Conservation (phyloP, 805 yeast genomes). For the Tetrapisispora iriomotensis region DNA sequence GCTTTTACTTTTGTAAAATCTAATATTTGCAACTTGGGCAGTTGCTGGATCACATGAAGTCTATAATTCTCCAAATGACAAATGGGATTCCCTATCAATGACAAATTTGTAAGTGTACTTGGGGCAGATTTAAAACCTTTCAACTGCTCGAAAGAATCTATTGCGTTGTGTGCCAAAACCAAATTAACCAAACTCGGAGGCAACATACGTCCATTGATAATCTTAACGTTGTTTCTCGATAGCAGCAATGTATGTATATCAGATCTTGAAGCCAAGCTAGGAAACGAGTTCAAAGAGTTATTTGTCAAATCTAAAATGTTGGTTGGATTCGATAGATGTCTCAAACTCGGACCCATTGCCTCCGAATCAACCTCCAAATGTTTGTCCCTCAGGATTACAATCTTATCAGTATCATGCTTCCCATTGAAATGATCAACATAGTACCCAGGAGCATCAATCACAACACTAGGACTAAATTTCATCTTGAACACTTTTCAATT, state of each 20-base stretch:
- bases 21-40: slow-evolving; percentile 54
- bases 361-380: slow-evolving; percentile 35
- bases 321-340: slow-evolving; percentile 35
- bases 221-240: slow-evolving; percentile 50
- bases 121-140: slow-evolving; percentile 34
- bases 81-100: slow-evolving; percentile 52
- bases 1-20: slow-evolving; percentile 59
- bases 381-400: slow-evolving; percentile 22
- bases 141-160: slow-evolving; percentile 42
- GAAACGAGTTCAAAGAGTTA: slow-evolving; percentile 54
- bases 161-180: slow-evolving; percentile 40
- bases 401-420: slow-evolving; percentile 19
- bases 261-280: slow-evolving; percentile 37
- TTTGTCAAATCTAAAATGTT: slow-evolving; percentile 66
- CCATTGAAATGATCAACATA: slow-evolving; percentile 32
- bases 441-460: slow-evolving; percentile 43
- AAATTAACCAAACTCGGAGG: slow-evolving; percentile 37
- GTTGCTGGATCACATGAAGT: slow-evolving; percentile 43
- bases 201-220: slow-evolving; percentile 31
- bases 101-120: slow-evolving; percentile 37
- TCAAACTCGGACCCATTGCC: slow-evolving; percentile 33
- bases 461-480: slow-evolving; percentile 46
- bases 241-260: slow-evolving; percentile 42
- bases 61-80: slow-evolving; percentile 46
- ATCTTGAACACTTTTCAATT: no score